Conservation (phyloP, 306 rosid genomes). For the Vigna angularis region DNA sequence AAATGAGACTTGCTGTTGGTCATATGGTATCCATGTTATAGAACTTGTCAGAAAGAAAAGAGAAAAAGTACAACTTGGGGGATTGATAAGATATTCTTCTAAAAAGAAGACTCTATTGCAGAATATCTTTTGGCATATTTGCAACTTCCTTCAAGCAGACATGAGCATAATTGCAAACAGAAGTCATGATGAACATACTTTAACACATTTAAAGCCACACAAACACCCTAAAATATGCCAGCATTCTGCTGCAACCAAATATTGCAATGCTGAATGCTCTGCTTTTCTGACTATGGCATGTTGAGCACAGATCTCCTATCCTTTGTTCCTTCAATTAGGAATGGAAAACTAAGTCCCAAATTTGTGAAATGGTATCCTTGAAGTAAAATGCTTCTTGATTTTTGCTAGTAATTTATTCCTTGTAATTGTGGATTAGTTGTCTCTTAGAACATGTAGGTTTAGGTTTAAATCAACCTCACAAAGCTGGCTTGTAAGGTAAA, state of each 20-base stretch:
- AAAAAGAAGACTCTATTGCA: constrained; percentile 4
- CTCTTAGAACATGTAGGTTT: background rate
- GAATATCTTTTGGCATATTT: background rate
- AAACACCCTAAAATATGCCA: background rate
- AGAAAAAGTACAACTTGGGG: background rate
- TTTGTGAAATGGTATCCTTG: constrained; percentile 27
- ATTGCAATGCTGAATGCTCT: constrained; percentile 5
- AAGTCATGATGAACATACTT: background rate
- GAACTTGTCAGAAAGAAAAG: background rate
- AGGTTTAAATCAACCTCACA: no score
- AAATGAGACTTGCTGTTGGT: constrained; percentile 21
- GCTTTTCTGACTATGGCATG: background rate
- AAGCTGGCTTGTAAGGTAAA: no score
- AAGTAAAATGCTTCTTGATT: constrained; percentile 30
- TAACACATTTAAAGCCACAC: background rate
- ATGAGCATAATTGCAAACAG: constrained; percentile 15
- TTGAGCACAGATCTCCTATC: background rate
- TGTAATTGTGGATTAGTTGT: constrained; percentile 26
- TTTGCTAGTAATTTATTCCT: background rate
- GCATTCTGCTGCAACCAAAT: constrained; percentile 5
- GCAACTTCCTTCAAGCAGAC: constrained; percentile 4
- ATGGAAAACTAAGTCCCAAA: background rate
- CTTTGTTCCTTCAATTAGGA: constrained; percentile 25
- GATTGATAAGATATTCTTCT: background rate
- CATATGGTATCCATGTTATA: background rate